Conservation (phyloP, 306 rosid species). For the Fragaria nilgerrensis region DNA sequence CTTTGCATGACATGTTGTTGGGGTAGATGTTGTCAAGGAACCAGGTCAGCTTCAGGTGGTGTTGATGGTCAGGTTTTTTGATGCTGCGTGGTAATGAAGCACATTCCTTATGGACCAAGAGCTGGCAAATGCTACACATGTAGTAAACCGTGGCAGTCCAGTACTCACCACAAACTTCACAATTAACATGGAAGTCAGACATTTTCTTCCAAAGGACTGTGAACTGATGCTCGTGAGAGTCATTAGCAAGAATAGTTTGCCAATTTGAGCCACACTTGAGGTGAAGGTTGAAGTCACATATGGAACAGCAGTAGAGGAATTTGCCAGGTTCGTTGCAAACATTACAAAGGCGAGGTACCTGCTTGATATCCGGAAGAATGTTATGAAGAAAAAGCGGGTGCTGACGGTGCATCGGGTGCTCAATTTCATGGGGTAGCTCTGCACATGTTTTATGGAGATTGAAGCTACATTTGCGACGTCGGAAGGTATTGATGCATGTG, state of each 20-base stretch:
- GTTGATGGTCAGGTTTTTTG: no score
- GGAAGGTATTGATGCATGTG: neutral
- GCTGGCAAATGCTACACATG: no score
- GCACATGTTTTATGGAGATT: neutral
- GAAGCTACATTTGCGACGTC: neutral
- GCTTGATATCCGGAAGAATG: neutral
- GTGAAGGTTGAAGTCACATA: slow-evolving; percentile 1
- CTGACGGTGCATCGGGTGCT: neutral
- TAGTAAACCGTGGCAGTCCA: no score
- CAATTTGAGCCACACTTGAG: neutral
- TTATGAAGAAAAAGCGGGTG: neutral
- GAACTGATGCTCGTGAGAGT: neutral
- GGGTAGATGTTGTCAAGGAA: no score
- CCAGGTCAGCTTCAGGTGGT: no score
- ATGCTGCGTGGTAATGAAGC: no score
- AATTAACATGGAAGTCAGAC: neutral
- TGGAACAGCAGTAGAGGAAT: neutral
- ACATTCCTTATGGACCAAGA: no score
- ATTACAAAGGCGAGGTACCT: neutral
- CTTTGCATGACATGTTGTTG: no score
- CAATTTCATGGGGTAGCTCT: neutral
- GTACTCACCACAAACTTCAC: neutral
- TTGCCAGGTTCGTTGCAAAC: neutral
- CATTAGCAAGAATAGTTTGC: neutral
- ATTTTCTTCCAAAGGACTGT: neutral